These are phyloP conservation scores for Apiospora koreana DNA, from an alignment of 2,329 filamentous ascomycete genomes.

Conservation along the genomic window DNA sequence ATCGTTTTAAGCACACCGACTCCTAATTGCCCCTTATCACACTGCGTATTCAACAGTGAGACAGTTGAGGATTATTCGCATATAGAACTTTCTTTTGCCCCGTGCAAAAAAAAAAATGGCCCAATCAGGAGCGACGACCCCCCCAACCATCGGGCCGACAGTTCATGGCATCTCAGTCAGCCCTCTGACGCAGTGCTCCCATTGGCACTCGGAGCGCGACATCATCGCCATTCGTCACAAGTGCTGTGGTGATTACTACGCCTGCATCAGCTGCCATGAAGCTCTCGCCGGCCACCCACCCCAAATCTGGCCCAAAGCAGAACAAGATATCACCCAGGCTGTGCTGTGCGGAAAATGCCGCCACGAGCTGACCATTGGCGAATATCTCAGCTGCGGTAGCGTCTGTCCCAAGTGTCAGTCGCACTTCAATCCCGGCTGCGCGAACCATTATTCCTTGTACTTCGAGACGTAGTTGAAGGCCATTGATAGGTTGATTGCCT, in stretches of 20 bases:
- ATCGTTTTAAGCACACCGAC: background rate
- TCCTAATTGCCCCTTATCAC: background rate
- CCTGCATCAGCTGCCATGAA: conserved; percentile 26
- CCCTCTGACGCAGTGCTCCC: conserved; percentile 22
- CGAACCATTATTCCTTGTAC: conserved; percentile 24
- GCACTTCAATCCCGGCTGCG: conserved; percentile 25
- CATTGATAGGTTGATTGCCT: no score
- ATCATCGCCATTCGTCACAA: conserved; percentile 26
- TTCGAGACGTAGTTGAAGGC: conserved; percentile 15
- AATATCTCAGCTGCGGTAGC: conserved; percentile 21
- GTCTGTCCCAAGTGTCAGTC: conserved; percentile 20
- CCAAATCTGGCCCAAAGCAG: conserved; percentile 18
- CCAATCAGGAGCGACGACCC: background rate
- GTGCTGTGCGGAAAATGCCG: conserved; percentile 24
- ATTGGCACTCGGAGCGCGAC: conserved; percentile 26
- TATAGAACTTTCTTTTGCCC: no score
- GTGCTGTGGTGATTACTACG: conserved; percentile 26
- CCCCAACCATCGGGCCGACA: background rate
- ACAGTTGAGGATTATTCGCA: no score
- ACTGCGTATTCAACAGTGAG: background rate
- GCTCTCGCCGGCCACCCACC: conserved; percentile 18
- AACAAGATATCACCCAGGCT: conserved; percentile 17
- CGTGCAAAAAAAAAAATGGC: background rate
- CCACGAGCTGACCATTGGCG: conserved; percentile 20
- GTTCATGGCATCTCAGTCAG: conserved; percentile 23